Conservation (phyloP, 176 grass and related monocot species). For the Aechmea fasciata region DNA sequence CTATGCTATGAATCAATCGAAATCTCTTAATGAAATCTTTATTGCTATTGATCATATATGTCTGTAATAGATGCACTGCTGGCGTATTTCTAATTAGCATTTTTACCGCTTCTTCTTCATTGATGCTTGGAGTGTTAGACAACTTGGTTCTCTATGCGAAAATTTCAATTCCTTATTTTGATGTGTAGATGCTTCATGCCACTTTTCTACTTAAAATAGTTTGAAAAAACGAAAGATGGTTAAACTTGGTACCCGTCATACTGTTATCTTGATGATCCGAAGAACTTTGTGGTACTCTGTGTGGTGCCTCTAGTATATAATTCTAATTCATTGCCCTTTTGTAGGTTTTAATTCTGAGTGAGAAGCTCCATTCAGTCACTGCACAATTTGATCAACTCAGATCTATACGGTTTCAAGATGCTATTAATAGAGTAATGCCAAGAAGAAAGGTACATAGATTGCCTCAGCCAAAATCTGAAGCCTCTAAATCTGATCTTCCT, state of each 20-base stretch:
- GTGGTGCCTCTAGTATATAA: neutral
- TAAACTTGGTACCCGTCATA: no score
- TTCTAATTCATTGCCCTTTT: neutral
- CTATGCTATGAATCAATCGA: neutral
- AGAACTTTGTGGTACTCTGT: no score
- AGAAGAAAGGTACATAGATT: conserved; percentile 70
- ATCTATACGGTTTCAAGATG: conserved; percentile 82
- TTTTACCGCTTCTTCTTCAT: neutral
- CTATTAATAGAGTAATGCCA: conserved; percentile 70
- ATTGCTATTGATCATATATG: neutral
- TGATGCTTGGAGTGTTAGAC: neutral
- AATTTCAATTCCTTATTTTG: neutral
- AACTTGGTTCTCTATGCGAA: neutral
- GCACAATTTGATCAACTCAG: conserved; percentile 74
- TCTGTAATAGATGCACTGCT: neutral
- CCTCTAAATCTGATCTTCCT: conserved; percentile 44
- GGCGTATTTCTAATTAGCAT: neutral
- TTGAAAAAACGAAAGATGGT: no score
- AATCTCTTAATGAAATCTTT: neutral
- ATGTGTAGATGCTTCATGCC: no score
- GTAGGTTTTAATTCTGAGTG: conserved; percentile 90
- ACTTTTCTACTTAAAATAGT: no score
- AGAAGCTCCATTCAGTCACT: conserved; percentile 72
- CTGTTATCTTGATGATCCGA: no score
- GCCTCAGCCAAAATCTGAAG: conserved; percentile 40